These are phyloP conservation scores for Globisporangium uncinulatum DNA, from an alignment of 352 stramenopile genomes.

Conservation along the genomic window DNA sequence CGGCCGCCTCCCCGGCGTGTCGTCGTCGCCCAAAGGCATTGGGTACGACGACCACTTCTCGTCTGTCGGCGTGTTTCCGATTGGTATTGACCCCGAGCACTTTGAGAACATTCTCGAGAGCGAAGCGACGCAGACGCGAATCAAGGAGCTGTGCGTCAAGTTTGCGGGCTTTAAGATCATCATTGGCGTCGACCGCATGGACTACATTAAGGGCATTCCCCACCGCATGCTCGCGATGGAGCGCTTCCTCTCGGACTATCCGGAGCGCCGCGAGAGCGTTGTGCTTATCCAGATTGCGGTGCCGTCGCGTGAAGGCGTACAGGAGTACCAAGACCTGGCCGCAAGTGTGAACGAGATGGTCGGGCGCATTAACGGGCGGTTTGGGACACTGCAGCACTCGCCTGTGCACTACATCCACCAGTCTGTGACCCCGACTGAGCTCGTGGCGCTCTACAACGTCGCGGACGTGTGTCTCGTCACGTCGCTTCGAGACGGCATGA, in stretches of 20 bases:
- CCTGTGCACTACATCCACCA: constrained; percentile 91
- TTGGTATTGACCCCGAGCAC: constrained; percentile 80
- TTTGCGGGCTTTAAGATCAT: constrained; percentile 71
- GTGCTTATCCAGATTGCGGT: constrained; percentile 95
- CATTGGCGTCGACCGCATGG: constrained; percentile 78
- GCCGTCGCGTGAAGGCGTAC: constrained; percentile 61
- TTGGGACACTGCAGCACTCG: constrained; percentile 80
- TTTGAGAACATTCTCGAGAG: constrained; percentile 64
- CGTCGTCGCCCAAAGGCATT: constrained; percentile 72
- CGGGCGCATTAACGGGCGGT: constrained; percentile 85
- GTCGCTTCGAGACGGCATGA: constrained; percentile 87
- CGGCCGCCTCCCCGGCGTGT: constrained; percentile 60
- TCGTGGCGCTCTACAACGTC: constrained; percentile 86
- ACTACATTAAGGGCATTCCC: constrained; percentile 88
- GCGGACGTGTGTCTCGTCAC: constrained; percentile 88
- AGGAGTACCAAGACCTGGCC: constrained; percentile 61
- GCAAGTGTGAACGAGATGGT: constrained; percentile 87
- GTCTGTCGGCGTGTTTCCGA: constrained; percentile 84
- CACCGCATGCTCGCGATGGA: constrained; percentile 88
- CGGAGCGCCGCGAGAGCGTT: constrained; percentile 93
- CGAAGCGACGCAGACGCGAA: constrained; percentile 43
- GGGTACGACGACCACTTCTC: constrained; percentile 78
- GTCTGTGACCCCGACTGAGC: constrained; percentile 62
- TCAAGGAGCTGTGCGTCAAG: constrained; percentile 68
- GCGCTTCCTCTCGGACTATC: constrained; percentile 72